These are phyloP conservation scores for Globisporangium cederbergense DNA, from an alignment of 352 stramenopile genomes.

Conservation along the genomic window DNA sequence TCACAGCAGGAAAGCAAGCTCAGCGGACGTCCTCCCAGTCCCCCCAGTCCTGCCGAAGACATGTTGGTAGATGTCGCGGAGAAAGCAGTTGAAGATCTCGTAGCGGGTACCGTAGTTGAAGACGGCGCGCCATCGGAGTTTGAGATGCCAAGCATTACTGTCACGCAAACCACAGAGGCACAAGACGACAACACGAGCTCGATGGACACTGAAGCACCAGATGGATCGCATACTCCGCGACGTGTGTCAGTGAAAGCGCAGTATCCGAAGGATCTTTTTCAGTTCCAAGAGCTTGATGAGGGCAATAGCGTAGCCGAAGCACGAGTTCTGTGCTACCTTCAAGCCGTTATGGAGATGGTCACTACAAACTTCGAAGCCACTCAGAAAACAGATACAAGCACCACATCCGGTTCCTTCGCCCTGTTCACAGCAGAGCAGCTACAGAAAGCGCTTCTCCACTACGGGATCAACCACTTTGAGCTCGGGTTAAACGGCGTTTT, in stretches of 20 bases:
- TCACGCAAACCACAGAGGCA: background rate
- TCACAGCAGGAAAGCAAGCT: background rate
- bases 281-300: background rate
- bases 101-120: background rate
- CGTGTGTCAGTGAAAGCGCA: background rate
- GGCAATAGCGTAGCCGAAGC: background rate
- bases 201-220: background rate
- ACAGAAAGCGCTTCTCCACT: constrained; percentile 10
- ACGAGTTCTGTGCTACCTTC: background rate
- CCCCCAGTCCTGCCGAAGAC: background rate
- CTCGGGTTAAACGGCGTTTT: constrained; percentile 17
- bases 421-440: constrained; percentile 14
- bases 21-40: background rate
- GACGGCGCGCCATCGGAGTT: background rate
- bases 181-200: background rate
- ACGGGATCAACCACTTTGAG: constrained; percentile 12
- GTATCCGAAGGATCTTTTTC: background rate
- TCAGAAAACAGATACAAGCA: background rate
- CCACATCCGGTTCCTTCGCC: background rate
- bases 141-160: background rate
- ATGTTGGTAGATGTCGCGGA: background rate
- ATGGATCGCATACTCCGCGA: background rate
- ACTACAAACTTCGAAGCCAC: constrained; percentile 7
- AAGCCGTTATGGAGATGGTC: background rate
- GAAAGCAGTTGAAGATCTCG: background rate